Percentiles rank a stretch among this genome's conserved stretches.
Conservation (phyloP, 257 asterid species). For the Solanum ossicruentum region DNA sequence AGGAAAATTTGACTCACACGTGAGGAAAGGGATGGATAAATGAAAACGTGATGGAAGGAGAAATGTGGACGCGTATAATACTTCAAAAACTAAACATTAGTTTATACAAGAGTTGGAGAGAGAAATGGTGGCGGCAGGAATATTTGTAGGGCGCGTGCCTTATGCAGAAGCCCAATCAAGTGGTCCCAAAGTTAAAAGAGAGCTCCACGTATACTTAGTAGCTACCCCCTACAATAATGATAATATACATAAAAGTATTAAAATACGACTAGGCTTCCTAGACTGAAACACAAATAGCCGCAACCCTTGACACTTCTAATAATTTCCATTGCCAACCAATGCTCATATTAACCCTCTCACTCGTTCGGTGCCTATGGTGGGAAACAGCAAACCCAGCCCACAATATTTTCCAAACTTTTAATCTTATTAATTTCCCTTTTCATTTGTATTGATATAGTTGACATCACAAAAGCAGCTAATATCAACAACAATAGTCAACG, state of each 20-base stretch:
- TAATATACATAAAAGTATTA: neutral
- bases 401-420: neutral
- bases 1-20: neutral
- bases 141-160: conserved; percentile 30
- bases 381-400: neutral
- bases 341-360: neutral
- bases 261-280: neutral
- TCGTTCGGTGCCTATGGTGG: neutral
- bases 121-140: conserved; percentile 31
- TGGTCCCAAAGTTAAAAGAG: conserved; percentile 34
- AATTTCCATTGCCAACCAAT: neutral
- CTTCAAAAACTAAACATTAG: neutral
- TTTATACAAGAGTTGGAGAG: neutral
- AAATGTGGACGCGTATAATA: neutral
- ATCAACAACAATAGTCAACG: neutral
- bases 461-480: neutral
- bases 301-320: neutral
- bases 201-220: conserved; percentile 32
- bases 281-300: neutral
- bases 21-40: neutral
- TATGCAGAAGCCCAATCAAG: conserved; percentile 31
- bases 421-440: neutral
- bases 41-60: conserved; percentile 27
- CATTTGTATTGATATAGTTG: neutral
- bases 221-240: neutral